phyloP scores from a whole-genome alignment of 805 yeast species.

The Scheffersomyces ergatensis region DNA sequence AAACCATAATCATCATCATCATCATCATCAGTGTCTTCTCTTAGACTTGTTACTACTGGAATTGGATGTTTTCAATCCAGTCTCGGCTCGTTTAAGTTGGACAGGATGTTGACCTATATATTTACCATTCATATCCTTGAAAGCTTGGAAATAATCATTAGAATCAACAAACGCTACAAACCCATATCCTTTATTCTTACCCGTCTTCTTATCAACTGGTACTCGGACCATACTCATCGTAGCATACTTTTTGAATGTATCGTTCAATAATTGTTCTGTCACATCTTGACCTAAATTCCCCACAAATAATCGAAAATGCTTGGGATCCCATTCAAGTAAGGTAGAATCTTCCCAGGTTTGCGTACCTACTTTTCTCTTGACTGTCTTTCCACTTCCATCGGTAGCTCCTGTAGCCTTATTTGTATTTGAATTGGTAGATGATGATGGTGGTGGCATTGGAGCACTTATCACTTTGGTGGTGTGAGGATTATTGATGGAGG shows the following conservation, averaged over 20 bases:
- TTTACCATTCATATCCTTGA: constrained; percentile 73
- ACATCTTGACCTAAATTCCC: constrained; percentile 74
- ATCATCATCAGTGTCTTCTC: not conserved
- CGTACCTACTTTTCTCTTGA: constrained; percentile 45
- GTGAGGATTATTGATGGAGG: constrained; percentile 10
- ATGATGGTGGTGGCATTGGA: constrained; percentile 4
- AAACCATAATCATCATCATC: too few species aligned
- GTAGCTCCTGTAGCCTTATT: not conserved
- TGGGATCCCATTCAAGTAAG: constrained; percentile 63
- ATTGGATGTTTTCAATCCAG: constrained; percentile 21
- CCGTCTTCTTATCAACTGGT: constrained; percentile 48
- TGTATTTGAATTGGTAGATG: not conserved
- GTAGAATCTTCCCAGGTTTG: constrained; percentile 47
- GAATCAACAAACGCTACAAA: constrained; percentile 67
- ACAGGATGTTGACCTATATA: constrained; percentile 75
- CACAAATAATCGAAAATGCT: constrained; percentile 68
- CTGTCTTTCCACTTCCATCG: constrained; percentile 20
- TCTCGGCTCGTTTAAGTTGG: constrained; percentile 61
- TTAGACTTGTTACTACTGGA: constrained; percentile 3
- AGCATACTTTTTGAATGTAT: constrained; percentile 52
- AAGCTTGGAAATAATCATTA: constrained; percentile 67
- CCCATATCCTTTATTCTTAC: constrained; percentile 65
- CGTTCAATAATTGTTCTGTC: constrained; percentile 51
- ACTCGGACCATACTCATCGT: constrained; percentile 59
- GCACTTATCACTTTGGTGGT: constrained; percentile 9